A percentile compares a stretch with the other conserved stretches of the same genome.
Conservation (phyloP, 108 stramenopile genomes). For the Pseudonitzschia pungens region DNA sequence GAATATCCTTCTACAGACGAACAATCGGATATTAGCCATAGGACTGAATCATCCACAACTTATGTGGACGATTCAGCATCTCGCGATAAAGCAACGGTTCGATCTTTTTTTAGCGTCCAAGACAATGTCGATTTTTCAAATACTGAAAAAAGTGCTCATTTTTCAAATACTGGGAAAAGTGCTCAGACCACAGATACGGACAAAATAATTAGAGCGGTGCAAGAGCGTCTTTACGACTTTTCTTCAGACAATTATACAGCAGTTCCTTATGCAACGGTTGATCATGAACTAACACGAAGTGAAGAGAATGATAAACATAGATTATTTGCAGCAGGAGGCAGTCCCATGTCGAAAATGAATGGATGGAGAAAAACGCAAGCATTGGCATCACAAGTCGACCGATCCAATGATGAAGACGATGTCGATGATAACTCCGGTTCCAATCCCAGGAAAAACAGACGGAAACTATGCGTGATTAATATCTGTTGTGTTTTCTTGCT, state of each 20-base stretch:
- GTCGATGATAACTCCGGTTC: not conserved
- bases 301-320: not conserved
- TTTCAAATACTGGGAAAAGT: not conserved
- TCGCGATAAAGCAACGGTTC: not conserved
- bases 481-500: not conserved
- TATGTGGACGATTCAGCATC: not conserved
- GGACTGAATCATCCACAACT: not conserved
- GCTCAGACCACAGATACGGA: not conserved
- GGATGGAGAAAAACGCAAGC: not conserved
- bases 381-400: slow-evolving; percentile 1
- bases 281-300: not conserved
- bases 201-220: slow-evolving; percentile 24
- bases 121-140: not conserved
- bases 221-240: slow-evolving; percentile 9
- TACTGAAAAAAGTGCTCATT: not conserved
- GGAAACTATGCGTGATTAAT: slow-evolving; percentile 8
- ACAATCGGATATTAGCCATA: not conserved
- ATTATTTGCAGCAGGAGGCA: not conserved
- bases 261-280: not conserved
- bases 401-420: slow-evolving; percentile 5
- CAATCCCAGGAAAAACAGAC: slow-evolving; percentile 10
- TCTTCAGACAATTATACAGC: not conserved
- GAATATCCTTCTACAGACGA: slow-evolving; percentile 19
- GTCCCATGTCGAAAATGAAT: not conserved
- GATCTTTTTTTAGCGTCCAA: not conserved